Base-by-base conservation (phyloP, 2,329 filamentous ascomycete species). In the Calonectria fujianensis region DNA sequence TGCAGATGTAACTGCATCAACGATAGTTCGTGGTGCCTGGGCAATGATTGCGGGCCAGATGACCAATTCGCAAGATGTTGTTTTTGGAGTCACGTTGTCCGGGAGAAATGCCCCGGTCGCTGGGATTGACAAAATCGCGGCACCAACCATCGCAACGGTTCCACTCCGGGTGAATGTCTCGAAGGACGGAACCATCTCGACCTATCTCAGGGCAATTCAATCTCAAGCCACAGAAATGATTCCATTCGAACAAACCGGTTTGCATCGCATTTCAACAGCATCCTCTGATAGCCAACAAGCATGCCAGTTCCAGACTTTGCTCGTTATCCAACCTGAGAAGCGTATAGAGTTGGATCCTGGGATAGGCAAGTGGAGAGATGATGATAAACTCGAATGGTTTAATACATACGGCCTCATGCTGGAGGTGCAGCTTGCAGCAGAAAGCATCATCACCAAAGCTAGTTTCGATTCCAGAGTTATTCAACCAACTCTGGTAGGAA, bases 181-280 rank as follows among this genome's bases (percentile, higher is more conserved):
- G 89, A 35, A 41, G 1, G 27, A 68, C 2, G 41, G 51, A 9
- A 78, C 80, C 0, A 80, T 87, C 13, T 75, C 77, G 0, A 80
- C 87, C 27, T 89, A 87, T 69, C 80, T 91, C 18, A 79, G 87
- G 24, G 77, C 79, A 0, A 48, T 80, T 0, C 76, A 81, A 18
- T 9, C 31, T 1, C 66, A 75, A 27, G 29, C 74, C 6, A 64
- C 65, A 10, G 70, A 69, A 10, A 76, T 77, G 74, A 73, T 74
- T 2, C 20, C 69, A 7, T 73, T 27, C 31, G 72, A 75, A 24
- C 74, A 78, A 31, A 74, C 66, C 0, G 76, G 76, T 4, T 35
- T 78, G 13, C 75, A 74, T 8, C 51, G 27, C 3, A 76, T 76
- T 18, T 32, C 64, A 4, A 52, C 59, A 16, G 8, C 73, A 7